A percentile compares a stretch with the other conserved stretches of the same genome.
Conservation (phyloP, 441 rosid genomes). For the Gossypium aridum region DNA sequence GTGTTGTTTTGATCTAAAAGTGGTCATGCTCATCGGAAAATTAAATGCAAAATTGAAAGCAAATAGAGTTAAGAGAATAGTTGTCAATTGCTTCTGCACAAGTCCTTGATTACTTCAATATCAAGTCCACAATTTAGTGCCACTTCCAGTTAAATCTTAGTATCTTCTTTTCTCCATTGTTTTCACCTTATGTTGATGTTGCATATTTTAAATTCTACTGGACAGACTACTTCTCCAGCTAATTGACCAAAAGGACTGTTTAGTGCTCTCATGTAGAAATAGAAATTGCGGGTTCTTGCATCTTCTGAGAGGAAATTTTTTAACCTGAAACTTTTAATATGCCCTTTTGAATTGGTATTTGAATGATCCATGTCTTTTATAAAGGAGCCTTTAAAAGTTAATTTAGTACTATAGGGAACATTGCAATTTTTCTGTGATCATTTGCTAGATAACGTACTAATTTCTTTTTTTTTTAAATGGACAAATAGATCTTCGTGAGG, state of each 20-base stretch:
- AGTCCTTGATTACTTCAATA: neutral
- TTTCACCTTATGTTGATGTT: neutral
- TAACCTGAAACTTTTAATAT: neutral
- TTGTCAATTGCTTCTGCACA: neutral
- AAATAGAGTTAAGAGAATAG: neutral
- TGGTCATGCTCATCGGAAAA: neutral
- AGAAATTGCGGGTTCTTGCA: neutral
- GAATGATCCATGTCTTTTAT: neutral
- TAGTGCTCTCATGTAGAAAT: neutral
- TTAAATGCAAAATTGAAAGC: neutral
- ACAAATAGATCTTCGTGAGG: slow-evolving; percentile 86
- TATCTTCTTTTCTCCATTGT: neutral
- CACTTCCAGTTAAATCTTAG: neutral
- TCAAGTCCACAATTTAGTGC: neutral
- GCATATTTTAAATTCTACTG: neutral
- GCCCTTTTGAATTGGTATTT: neutral
- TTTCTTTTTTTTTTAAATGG: slow-evolving; percentile 15
- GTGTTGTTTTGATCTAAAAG: neutral
- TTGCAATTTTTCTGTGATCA: neutral
- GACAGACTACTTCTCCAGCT: neutral
- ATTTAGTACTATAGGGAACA: neutral
- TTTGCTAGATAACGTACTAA: slow-evolving; percentile 6
- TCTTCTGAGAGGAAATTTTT: neutral
- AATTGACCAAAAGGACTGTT: neutral
- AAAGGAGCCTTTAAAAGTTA: neutral